These are phyloP conservation scores for Mycena latifolia DNA, from an alignment of 768 basidiomycete genomes.

Conservation along the genomic window DNA sequence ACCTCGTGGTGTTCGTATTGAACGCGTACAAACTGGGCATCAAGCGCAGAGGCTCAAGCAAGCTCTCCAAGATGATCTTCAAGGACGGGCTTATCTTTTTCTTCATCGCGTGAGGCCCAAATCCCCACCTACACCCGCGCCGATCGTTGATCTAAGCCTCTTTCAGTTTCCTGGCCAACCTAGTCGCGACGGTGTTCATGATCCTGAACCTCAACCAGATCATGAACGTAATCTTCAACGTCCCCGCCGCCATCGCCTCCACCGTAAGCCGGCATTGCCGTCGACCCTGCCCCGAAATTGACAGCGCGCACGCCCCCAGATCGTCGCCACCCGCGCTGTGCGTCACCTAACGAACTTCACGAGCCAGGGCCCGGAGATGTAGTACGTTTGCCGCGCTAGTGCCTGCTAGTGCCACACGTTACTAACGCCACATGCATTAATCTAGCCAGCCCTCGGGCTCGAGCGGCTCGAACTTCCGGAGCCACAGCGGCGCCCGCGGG, in stretches of 20 bases:
- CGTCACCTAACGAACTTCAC: conserved; percentile 69
- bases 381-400: conserved; percentile 46
- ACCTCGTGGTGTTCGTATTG: conserved; percentile 69
- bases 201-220: conserved; percentile 71
- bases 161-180: conserved; percentile 57
- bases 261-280: conserved; percentile 48
- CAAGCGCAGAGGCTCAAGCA: conserved; percentile 48
- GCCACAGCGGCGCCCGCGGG: conserved; percentile 37
- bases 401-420: not conserved
- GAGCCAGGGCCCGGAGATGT: conserved; percentile 56
- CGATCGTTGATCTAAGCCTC: not conserved
- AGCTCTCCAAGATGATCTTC: conserved; percentile 74
- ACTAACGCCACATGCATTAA: conserved; percentile 5
- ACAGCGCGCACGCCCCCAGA: conserved; percentile 44
- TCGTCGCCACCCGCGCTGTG: conserved; percentile 71
- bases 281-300: conserved; percentile 3
- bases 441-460: conserved; percentile 42
- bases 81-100: conserved; percentile 81
- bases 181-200: conserved; percentile 73
- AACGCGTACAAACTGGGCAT: conserved; percentile 70
- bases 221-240: conserved; percentile 76
- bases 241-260: conserved; percentile 69
- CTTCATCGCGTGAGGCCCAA: conserved; percentile 71
- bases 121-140: not conserved
- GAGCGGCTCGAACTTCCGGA: conserved; percentile 38